phyloP scores from a whole-genome alignment of 2,329 filamentous ascomycete genomes.

The Ceratocystis ficicola region DNA sequence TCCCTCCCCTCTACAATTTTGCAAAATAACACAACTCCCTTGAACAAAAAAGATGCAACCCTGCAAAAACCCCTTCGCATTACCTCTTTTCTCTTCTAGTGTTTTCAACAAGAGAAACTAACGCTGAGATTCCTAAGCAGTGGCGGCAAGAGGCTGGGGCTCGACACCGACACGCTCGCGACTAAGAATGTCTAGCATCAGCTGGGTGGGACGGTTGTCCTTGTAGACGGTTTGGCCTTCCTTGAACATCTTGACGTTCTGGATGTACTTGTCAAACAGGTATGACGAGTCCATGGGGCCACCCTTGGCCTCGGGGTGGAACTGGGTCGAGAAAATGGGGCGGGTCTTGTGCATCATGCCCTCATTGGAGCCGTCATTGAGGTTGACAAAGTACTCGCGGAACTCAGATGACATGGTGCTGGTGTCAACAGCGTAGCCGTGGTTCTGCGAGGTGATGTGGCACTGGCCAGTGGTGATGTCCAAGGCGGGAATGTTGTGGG shows the following conservation, averaged over 20 bases:
- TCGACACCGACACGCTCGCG: constrained; percentile 91
- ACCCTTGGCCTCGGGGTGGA: constrained; percentile 97
- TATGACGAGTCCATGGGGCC: constrained; percentile 92
- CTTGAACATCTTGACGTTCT: constrained; percentile 85
- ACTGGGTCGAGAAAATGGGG: constrained; percentile 96
- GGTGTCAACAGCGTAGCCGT: constrained; percentile 89
- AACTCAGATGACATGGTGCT: constrained; percentile 71
- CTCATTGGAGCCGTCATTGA: constrained; percentile 96
- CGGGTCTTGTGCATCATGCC: constrained; percentile 92
- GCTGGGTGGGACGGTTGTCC: constrained; percentile 75
- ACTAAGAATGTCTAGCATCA: constrained; percentile 80
- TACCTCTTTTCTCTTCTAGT: neutral
- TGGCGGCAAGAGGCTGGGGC: constrained; percentile 46
- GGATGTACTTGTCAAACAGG: constrained; percentile 90
- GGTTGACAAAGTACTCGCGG: constrained; percentile 97
- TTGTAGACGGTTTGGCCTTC: constrained; percentile 63
- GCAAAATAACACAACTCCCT: neutral
- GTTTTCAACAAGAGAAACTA: constrained; percentile 3
- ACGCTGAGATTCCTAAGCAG: constrained; percentile 29
- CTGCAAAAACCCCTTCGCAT: neutral
- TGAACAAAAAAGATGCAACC: constrained; percentile 10
- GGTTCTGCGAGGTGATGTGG: constrained; percentile 98
- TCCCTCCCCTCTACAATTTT: constrained; percentile 1
- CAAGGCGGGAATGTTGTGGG: constrained; percentile 93
- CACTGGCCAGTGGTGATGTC: constrained; percentile 92